A percentile compares a stretch with the other conserved stretches of the same genome.
These are phyloP conservation scores for Dendryphion nanum DNA, from an alignment of 2,329 filamentous ascomycete species.

Conservation along the genomic window DNA sequence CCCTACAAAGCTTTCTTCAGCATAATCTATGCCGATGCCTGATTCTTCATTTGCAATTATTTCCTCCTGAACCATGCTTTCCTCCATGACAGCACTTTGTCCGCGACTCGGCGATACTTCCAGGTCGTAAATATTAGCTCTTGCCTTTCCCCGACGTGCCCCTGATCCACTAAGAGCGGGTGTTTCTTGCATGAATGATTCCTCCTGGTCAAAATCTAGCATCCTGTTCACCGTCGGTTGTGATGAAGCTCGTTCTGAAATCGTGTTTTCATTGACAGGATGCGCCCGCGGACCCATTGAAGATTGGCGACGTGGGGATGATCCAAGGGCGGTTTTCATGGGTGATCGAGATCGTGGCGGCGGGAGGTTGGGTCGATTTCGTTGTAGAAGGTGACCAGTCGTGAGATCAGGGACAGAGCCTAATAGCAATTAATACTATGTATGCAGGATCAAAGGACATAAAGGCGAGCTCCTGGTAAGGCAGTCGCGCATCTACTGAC, in stretches of 20 bases:
- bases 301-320: slow-evolving; percentile 62
- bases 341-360: slow-evolving; percentile 58
- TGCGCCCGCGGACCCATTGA: slow-evolving; percentile 56
- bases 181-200: slow-evolving; percentile 31
- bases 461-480: neutral
- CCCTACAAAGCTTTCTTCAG: slow-evolving; percentile 28
- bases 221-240: slow-evolving; percentile 51
- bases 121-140: slow-evolving; percentile 32
- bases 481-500: slow-evolving; percentile 43
- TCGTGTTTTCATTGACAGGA: slow-evolving; percentile 38
- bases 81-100: slow-evolving; percentile 26
- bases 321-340: slow-evolving; percentile 58
- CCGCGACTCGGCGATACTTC: slow-evolving; percentile 28
- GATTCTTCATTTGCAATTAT: slow-evolving; percentile 24
- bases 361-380: slow-evolving; percentile 46
- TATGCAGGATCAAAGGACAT: neutral
- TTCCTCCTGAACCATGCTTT: slow-evolving; percentile 33
- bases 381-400: slow-evolving; percentile 46
- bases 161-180: slow-evolving; percentile 34
- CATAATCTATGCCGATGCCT: slow-evolving; percentile 14
- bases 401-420: slow-evolving; percentile 52
- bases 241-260: slow-evolving; percentile 29
- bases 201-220: slow-evolving; percentile 54
- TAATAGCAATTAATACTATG: slow-evolving; percentile 17
- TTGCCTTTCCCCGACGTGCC: slow-evolving; percentile 25